Conservation (phyloP, 495 filamentous ascomycete genomes). For the Margaritispora aquatica region DNA sequence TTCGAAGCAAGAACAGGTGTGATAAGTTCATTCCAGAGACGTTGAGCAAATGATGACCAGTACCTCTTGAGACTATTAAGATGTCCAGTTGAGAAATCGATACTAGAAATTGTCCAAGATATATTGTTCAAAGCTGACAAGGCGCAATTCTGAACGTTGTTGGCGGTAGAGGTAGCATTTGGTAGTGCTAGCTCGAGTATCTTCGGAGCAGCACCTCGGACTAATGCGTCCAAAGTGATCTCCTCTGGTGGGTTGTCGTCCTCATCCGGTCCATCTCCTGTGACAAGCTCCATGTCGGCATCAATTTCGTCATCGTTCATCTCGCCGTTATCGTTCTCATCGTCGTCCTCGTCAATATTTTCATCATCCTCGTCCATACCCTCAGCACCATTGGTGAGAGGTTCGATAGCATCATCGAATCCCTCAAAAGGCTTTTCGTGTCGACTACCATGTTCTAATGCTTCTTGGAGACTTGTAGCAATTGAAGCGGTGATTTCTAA, state of each 20-base stretch:
- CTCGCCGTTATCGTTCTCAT: constrained; percentile 19
- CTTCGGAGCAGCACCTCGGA: constrained; percentile 42
- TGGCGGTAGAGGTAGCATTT: constrained; percentile 18
- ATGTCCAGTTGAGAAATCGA: constrained; percentile 34
- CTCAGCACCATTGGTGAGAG: constrained; percentile 28
- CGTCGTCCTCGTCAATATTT: constrained; percentile 21
- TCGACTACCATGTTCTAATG: constrained; percentile 20
- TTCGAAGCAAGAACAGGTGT: constrained; percentile 46
- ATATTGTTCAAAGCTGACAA: constrained; percentile 54
- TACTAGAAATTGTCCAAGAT: constrained; percentile 48
- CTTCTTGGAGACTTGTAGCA: constrained; percentile 44
- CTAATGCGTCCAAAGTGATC: constrained; percentile 39
- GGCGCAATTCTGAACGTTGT: constrained; percentile 35
- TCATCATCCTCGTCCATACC: constrained; percentile 26
- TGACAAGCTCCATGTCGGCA: constrained; percentile 53
- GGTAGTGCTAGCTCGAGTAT: constrained; percentile 35
- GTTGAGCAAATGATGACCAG: constrained; percentile 43
- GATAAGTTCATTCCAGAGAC: constrained; percentile 46
- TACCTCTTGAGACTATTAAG: constrained; percentile 29
- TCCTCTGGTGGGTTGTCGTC: constrained; percentile 32
- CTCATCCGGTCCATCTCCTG: constrained; percentile 35
- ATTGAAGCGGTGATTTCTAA: constrained; percentile 54
- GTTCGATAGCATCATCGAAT: constrained; percentile 16
- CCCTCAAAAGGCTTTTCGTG: constrained; percentile 28
- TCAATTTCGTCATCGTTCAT: constrained; percentile 41